These are phyloP conservation scores for Phytophthora hibernalis DNA, from an alignment of 352 stramenopile species.

Conservation along the genomic window DNA sequence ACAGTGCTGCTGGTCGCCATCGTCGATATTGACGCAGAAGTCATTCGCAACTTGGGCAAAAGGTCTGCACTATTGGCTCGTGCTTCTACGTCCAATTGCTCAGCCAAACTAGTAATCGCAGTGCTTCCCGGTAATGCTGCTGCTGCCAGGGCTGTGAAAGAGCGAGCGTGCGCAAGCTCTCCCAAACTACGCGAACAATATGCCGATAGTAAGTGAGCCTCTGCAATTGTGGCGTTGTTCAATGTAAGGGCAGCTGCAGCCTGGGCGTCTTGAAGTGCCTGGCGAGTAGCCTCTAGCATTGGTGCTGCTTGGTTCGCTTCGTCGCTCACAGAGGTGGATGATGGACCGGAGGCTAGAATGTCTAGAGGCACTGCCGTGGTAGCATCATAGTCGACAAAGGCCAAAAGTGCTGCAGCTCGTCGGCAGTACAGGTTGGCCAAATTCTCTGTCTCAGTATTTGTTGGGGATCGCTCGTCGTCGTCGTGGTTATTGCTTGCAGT, in stretches of 20 bases:
- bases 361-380: slow-evolving; percentile 34
- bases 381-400: slow-evolving; percentile 52
- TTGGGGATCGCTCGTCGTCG: slow-evolving; percentile 11
- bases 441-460: slow-evolving; percentile 22
- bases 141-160: slow-evolving; percentile 37
- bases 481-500: slow-evolving; percentile 33
- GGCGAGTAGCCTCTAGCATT: slow-evolving; percentile 45
- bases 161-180: slow-evolving; percentile 35
- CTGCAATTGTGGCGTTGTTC: slow-evolving; percentile 32
- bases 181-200: slow-evolving; percentile 54
- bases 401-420: slow-evolving; percentile 44
- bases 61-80: slow-evolving; percentile 8
- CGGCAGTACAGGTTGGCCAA: slow-evolving; percentile 44
- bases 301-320: slow-evolving; percentile 27
- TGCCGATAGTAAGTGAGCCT: slow-evolving; percentile 44
- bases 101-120: slow-evolving; percentile 38
- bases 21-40: slow-evolving; percentile 13
- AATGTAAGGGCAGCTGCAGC: slow-evolving; percentile 32
- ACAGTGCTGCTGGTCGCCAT: slow-evolving; percentile 2
- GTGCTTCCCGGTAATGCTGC: slow-evolving; percentile 28
- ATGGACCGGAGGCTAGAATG: slow-evolving; percentile 21
- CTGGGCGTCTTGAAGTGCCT: slow-evolving; percentile 55
- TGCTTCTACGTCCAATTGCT: slow-evolving; percentile 46
- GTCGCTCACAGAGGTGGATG: slow-evolving; percentile 2
- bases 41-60: slow-evolving; percentile 27